These are phyloP conservation scores for Neonothopanus nambi DNA, from an alignment of 1,284 basidiomycete genomes.

Conservation along the genomic window DNA sequence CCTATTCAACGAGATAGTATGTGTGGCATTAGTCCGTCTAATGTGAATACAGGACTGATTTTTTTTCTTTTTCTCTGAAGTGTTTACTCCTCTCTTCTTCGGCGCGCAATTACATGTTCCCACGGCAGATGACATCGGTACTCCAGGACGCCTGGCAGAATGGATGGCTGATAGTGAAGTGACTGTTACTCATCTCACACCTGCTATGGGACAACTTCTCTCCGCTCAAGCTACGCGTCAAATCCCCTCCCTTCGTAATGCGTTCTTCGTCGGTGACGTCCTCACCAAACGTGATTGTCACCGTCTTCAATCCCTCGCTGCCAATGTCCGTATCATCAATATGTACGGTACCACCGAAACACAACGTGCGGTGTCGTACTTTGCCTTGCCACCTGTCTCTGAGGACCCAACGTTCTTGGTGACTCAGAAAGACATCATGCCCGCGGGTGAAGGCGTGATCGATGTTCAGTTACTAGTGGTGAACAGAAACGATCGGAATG, in stretches of 20 bases:
- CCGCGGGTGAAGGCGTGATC: constrained; percentile 96
- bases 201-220: constrained; percentile 98
- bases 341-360: constrained; percentile 99
- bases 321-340: constrained; percentile 95
- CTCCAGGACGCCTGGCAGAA: constrained; percentile 93
- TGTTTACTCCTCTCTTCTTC: constrained; percentile 98
- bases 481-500: constrained; percentile 81
- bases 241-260: constrained; percentile 86
- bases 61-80: constrained; percentile 44
- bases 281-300: constrained; percentile 98
- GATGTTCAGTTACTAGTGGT: constrained; percentile 98
- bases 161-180: constrained; percentile 96
- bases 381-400: constrained; percentile 86
- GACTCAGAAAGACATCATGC: constrained; percentile 98
- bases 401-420: constrained; percentile 89
- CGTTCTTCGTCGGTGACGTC: constrained; percentile 99
- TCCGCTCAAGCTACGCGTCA: constrained; percentile 80
- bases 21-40: constrained; percentile 31
- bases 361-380: constrained; percentile 98
- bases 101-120: constrained; percentile 96
- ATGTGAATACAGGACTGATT: not conserved
- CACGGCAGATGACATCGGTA: constrained; percentile 96
- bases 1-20: constrained; percentile 98
- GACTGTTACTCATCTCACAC: constrained; percentile 95
- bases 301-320: constrained; percentile 90